Evolutionary conservation across 371 early-diverging fungal genomes (phyloP).

Genomic region (Sporodiniella umbellata): DNA sequence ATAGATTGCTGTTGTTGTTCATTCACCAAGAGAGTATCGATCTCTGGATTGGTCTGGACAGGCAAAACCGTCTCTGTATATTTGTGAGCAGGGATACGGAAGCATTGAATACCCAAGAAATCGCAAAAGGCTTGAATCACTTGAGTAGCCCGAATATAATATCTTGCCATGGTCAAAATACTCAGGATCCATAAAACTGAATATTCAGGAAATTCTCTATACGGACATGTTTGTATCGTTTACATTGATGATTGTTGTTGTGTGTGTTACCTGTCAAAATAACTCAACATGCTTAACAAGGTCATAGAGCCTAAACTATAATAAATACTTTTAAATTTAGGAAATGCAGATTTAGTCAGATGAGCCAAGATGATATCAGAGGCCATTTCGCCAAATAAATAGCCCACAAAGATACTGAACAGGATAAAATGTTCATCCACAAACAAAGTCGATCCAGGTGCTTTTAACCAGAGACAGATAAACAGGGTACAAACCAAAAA

Average conservation of each 20-base stretch:
- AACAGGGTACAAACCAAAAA: conserved; percentile 51
- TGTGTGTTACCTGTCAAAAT: conserved; percentile 38
- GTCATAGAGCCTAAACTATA: background rate
- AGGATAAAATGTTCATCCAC: conserved; percentile 63
- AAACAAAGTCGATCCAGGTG: conserved; percentile 60
- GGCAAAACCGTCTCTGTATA: conserved; percentile 5
- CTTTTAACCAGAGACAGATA: conserved; percentile 66
- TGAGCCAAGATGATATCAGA: conserved; percentile 90
- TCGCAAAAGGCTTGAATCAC: conserved; percentile 86
- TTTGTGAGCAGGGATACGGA: conserved; percentile 60
- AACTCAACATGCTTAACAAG: background rate
- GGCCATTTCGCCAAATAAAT: conserved; percentile 85
- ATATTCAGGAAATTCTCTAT: conserved; percentile 9
- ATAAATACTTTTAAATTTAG: conserved; percentile 48
- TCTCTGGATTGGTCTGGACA: conserved; percentile 10
- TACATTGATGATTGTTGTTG: background rate
- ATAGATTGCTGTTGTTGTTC: conserved; percentile 7
- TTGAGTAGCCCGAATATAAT: conserved; percentile 74
- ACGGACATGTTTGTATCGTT: background rate
- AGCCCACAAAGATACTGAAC: conserved; percentile 69
- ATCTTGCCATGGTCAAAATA: conserved; percentile 59
- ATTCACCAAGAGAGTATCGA: conserved; percentile 20
- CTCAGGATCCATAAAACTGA: conserved; percentile 1
- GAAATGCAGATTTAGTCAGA: conserved; percentile 78
- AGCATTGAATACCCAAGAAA: conserved; percentile 78